Evolutionary conservation across 2,329 filamentous ascomycete species (phyloP).

Genomic region (Epicoccum sorghinum): DNA sequence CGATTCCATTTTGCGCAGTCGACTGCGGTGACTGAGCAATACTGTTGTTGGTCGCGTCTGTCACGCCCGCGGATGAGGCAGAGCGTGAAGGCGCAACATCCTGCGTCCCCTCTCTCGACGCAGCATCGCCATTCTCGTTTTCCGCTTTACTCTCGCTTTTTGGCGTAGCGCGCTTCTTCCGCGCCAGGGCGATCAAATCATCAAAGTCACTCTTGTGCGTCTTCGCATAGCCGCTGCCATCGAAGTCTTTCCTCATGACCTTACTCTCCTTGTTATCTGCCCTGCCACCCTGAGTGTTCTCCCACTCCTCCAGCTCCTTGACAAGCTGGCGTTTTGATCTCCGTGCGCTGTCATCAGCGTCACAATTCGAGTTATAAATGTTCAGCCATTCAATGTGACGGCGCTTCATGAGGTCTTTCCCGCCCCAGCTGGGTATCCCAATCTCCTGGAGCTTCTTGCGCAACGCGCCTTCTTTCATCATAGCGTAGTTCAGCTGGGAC

Average conservation of each 20-base stretch:
- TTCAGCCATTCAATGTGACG: conserved; percentile 94
- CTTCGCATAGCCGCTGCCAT: conserved; percentile 75
- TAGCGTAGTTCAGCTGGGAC: conserved; percentile 81
- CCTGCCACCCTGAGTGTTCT: conserved; percentile 75
- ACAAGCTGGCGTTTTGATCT: conserved; percentile 74
- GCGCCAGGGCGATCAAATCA: conserved; percentile 78
- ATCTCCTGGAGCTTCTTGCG: conserved; percentile 82
- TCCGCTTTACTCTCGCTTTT: conserved; percentile 28
- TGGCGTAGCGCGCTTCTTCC: conserved; percentile 56
- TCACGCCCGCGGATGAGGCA: background rate
- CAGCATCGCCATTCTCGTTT: conserved; percentile 4
- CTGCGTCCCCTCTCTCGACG: background rate
- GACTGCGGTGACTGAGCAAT: too few relatives aligned
- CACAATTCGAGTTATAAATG: conserved; percentile 96
- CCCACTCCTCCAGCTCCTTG: conserved; percentile 83
- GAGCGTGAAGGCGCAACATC: background rate
- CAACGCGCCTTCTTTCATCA: conserved; percentile 79
- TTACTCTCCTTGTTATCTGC: conserved; percentile 48
- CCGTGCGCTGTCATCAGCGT: conserved; percentile 68
- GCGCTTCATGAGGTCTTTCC: conserved; percentile 72
- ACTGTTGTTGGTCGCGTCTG: background rate
- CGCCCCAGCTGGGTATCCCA: conserved; percentile 74
- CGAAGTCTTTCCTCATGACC: conserved; percentile 88
- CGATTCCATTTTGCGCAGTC: conserved; percentile 1
- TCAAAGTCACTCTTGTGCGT: conserved; percentile 78